Evolutionary conservation across 2,329 filamentous ascomycete genomes (phyloP).

Genomic region (Geosmithia flava): DNA sequence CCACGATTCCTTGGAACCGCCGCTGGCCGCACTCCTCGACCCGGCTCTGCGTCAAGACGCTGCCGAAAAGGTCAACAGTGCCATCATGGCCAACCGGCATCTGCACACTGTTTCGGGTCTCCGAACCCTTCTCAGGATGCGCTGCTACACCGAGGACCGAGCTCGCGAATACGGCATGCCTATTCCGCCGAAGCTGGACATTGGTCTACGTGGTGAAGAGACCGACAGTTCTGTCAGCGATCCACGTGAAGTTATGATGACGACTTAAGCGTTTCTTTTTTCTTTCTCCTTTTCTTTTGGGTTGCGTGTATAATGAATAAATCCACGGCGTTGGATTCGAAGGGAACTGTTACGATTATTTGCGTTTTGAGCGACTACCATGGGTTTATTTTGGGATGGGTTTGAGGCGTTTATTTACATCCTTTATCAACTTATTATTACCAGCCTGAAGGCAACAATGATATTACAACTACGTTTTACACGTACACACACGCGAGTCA

Average conservation of each 20-base stretch:
- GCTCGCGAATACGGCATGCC: slow-evolving; percentile 24
- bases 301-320: background rate
- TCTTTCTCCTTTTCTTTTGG: background rate
- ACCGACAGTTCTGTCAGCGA: slow-evolving; percentile 23
- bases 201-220: slow-evolving; percentile 25
- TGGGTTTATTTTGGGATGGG: background rate
- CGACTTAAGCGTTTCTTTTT: slow-evolving; percentile 20
- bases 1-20: slow-evolving; percentile 63
- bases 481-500: no score
- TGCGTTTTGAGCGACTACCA: background rate
- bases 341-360: background rate
- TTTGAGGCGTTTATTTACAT: no score
- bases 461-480: background rate
- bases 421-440: no score
- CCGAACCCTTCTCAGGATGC: slow-evolving; percentile 65
- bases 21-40: slow-evolving; percentile 65
- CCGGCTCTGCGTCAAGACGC: slow-evolving; percentile 70
- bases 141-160: slow-evolving; percentile 71
- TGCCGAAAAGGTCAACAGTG: slow-evolving; percentile 81
- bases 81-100: slow-evolving; percentile 65
- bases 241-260: slow-evolving; percentile 39
- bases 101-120: slow-evolving; percentile 70
- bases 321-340: background rate
- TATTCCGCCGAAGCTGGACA: slow-evolving; percentile 20
- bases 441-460: no score